These are phyloP conservation scores for Botrytis squamosa DNA, from an alignment of 2,329 filamentous ascomycete genomes.

Conservation along the genomic window DNA sequence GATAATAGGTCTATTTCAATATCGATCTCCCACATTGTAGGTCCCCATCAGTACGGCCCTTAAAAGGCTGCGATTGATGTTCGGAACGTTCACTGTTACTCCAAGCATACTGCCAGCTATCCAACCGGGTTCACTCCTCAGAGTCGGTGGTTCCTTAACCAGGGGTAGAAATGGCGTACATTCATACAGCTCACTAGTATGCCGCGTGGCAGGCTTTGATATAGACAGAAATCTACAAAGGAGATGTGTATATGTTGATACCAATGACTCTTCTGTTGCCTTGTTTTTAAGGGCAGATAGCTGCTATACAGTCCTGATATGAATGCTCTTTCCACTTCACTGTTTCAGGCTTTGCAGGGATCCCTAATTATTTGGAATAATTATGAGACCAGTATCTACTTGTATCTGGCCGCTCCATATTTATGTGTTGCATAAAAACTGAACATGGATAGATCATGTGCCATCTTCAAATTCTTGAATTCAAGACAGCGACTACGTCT, in stretches of 20 bases:
- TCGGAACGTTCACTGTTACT: background rate
- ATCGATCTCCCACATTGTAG: background rate
- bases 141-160: background rate
- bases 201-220: background rate
- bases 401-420: too few species aligned
- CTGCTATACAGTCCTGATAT: background rate
- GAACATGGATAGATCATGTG: background rate
- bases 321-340: background rate
- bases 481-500: background rate
- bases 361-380: background rate
- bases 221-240: background rate
- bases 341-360: background rate
- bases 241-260: background rate
- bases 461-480: background rate
- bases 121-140: background rate
- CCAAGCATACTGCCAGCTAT: background rate
- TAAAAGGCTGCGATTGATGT: background rate
- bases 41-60: too few species aligned
- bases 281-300: background rate
- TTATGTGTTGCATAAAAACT: background rate
- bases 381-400: fast-evolving
- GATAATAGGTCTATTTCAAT: background rate
- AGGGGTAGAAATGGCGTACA: background rate
- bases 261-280: background rate
- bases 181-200: background rate